phyloP scores from a whole-genome alignment of 176 grass and related monocot genomes.

The Avena atlantica region DNA sequence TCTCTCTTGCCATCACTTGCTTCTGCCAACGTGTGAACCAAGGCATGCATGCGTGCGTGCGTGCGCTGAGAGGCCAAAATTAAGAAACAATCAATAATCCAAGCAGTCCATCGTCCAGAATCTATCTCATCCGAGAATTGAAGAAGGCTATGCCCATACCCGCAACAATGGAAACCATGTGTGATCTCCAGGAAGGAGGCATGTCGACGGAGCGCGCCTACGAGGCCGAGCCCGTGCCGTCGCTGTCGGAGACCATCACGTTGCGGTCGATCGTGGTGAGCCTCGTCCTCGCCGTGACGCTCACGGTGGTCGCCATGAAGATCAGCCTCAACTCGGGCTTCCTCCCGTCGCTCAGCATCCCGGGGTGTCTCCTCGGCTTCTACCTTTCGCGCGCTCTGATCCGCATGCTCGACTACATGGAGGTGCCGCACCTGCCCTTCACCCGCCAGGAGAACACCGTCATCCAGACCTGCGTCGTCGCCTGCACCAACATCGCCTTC shows the following conservation, averaged over 20 bases:
- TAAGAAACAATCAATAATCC: neutral
- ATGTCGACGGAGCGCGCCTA: constrained; percentile 41
- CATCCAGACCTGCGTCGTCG: constrained; percentile 41
- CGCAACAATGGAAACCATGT: constrained; percentile 19
- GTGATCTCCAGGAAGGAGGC: neutral
- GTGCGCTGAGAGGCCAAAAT: neutral
- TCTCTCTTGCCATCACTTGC: neutral
- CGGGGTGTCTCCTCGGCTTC: constrained; percentile 34
- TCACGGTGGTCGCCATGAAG: constrained; percentile 47
- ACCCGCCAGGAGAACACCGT: constrained; percentile 46
- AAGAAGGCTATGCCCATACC: too few species aligned
- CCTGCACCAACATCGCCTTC: constrained; percentile 36
- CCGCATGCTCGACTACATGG: constrained; percentile 5
- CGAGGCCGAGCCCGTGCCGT: constrained; percentile 44
- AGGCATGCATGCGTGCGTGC: constrained; percentile 16
- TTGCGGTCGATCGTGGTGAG: constrained; percentile 27
- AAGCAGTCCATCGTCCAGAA: neutral
- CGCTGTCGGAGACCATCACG: constrained; percentile 27
- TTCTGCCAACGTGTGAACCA: constrained; percentile 37
- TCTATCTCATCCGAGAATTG: neutral
- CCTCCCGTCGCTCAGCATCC: constrained; percentile 40
- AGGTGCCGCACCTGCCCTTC: constrained; percentile 23
- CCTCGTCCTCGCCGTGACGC: constrained; percentile 16
- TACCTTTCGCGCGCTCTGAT: neutral
- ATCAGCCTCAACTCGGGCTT: constrained; percentile 46